A percentile compares a stretch with the other conserved stretches of the same genome.
Evolutionary conservation across 2,329 filamentous ascomycete genomes (phyloP).

Genomic region (Pseudocercospora pini-densiflorae): DNA sequence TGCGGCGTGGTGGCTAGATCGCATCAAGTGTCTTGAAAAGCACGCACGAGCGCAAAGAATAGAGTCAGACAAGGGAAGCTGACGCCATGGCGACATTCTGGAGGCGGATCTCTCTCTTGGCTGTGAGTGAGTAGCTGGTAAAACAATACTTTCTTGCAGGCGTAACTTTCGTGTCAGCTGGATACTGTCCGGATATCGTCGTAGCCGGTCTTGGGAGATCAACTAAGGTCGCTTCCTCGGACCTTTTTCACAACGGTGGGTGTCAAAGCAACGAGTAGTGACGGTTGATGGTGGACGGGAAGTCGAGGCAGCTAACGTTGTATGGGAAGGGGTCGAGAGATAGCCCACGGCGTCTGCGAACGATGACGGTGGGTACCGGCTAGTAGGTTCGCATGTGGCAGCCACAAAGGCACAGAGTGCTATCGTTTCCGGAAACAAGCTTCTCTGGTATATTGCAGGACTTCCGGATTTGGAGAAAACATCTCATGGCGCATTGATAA

Average conservation of each 20-base stretch:
- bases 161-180: background rate
- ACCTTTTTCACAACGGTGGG: background rate
- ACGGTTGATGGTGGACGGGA: conserved; percentile 3
- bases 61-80: conserved; percentile 3
- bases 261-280: background rate
- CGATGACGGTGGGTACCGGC: background rate
- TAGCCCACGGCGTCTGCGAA: background rate
- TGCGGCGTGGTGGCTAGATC: conserved; percentile 3
- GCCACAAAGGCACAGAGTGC: background rate
- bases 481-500: background rate
- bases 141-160: conserved; percentile 9
- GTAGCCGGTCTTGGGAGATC: background rate
- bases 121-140: background rate
- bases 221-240: background rate
- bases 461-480: background rate
- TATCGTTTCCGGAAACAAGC: conserved; percentile 13
- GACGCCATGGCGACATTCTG: conserved; percentile 2
- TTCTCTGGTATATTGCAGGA: conserved; percentile 5
- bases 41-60: background rate
- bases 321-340: background rate
- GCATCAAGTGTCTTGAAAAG: background rate
- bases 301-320: conserved; percentile 1
- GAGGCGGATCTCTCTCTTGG: background rate
- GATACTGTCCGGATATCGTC: background rate
- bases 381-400: conserved; percentile 8